Evolutionary conservation across 2,329 filamentous ascomycete species (phyloP).

Genomic region (Lasiodiplodia citricola): DNA sequence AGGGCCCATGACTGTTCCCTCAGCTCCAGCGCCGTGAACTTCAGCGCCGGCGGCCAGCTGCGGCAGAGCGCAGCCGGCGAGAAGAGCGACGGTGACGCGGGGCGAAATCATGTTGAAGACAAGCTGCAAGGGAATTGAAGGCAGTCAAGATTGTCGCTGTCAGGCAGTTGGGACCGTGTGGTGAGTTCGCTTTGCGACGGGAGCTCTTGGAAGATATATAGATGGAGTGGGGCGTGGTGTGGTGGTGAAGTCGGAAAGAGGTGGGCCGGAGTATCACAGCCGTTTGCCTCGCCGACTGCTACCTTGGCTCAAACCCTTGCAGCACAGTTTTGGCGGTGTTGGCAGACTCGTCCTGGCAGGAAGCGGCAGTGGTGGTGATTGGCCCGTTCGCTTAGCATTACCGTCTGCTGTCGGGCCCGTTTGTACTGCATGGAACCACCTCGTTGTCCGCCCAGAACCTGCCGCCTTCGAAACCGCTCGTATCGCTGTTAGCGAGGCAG

Average conservation of each 20-base stretch:
- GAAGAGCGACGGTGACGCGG: neutral
- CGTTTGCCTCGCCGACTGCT: neutral
- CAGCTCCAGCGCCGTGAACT: conserved; percentile 34
- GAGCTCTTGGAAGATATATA: neutral
- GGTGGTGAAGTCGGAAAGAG: neutral
- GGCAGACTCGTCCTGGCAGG: neutral
- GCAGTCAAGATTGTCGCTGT: neutral
- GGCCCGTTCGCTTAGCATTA: conserved; percentile 9
- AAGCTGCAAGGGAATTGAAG: too few relatives aligned
- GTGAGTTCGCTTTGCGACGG: neutral
- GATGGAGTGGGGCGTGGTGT: neutral
- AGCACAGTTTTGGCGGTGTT: conserved; percentile 1
- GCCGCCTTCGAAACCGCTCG: neutral
- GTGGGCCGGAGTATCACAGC: neutral
- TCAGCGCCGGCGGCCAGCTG: conserved; percentile 7
- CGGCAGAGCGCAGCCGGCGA: conserved; percentile 10
- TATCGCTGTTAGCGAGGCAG: neutral
- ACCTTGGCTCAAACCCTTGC: neutral
- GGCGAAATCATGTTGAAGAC: neutral
- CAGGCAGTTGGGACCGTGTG: neutral
- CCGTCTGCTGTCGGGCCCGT: neutral
- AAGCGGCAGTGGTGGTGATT: neutral
- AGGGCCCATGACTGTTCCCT: conserved; percentile 56
- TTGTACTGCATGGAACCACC: neutral
- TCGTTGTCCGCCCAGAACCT: neutral